phyloP scores from a whole-genome alignment of 1,139 yeast genomes.

The Yamadazyma diddensiae region DNA sequence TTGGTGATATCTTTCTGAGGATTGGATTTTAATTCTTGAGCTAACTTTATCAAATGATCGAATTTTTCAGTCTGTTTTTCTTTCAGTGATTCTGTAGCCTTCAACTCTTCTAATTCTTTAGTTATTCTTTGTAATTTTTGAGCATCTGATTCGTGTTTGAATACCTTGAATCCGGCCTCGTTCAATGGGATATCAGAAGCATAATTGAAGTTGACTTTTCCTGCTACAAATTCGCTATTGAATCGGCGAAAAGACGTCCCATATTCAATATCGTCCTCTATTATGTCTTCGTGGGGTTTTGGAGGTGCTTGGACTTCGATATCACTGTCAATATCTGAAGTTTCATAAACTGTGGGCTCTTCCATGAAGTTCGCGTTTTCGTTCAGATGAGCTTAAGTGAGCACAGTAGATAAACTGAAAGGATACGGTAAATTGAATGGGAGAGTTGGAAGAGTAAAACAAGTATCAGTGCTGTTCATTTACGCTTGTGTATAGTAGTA shows the following conservation, averaged over 20 bases:
- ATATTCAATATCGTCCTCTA: slow-evolving; percentile 18
- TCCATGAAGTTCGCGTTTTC: not conserved
- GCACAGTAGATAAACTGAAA: not conserved
- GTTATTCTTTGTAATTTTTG: slow-evolving; percentile 46
- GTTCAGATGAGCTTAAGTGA: not conserved
- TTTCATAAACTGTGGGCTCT: slow-evolving; percentile 42
- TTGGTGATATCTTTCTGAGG: not conserved
- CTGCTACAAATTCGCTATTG: slow-evolving; percentile 13
- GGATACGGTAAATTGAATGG: no score
- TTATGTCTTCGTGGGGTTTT: slow-evolving; percentile 15
- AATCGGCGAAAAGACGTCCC: slow-evolving; percentile 20
- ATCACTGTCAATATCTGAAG: slow-evolving; percentile 46
- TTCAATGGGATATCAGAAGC: slow-evolving; percentile 19
- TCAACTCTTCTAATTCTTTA: slow-evolving; percentile 42
- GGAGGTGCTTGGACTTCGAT: slow-evolving; percentile 9
- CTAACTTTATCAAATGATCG: slow-evolving; percentile 10
- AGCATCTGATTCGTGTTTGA: slow-evolving; percentile 34
- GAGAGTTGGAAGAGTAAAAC: no score
- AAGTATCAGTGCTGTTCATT: no score
- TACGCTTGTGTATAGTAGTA: not conserved
- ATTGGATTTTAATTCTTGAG: slow-evolving; percentile 1
- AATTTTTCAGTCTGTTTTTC: slow-evolving; percentile 1
- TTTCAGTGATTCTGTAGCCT: slow-evolving; percentile 4
- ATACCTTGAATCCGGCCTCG: slow-evolving; percentile 25
- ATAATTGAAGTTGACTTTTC: slow-evolving; percentile 39